Percentiles rank a stretch among this genome's conserved stretches.
phyloP scores from a whole-genome alignment of 192 early-diverging fungal species.

The Coemansia sp. region DNA sequence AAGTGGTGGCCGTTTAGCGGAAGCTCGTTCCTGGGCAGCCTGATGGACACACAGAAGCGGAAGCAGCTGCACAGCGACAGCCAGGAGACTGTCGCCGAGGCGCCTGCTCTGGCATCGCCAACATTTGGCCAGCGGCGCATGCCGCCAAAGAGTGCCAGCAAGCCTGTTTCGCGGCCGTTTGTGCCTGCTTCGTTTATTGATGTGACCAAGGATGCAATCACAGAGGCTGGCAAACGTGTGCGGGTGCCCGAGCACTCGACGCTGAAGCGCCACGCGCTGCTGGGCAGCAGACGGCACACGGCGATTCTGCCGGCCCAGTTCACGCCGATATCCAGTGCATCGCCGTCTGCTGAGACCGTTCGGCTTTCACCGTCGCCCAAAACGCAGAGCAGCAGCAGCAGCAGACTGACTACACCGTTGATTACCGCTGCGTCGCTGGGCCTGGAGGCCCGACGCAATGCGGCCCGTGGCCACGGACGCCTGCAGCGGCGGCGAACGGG shows the following conservation, averaged over 20 bases:
- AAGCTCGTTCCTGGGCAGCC: constrained; percentile 14
- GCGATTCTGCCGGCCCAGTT: neutral
- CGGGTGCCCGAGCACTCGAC: constrained; percentile 6
- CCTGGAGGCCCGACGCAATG: constrained; percentile 26
- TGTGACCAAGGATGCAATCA: constrained; percentile 7
- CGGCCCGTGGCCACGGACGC: constrained; percentile 6
- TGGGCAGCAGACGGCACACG: constrained; percentile 15
- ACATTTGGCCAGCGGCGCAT: constrained; percentile 10
- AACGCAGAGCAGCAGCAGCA: neutral
- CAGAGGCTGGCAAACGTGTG: constrained; percentile 9
- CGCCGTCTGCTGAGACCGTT: constrained; percentile 3
- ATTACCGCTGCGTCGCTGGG: constrained; percentile 36
- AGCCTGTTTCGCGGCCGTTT: constrained; percentile 8
- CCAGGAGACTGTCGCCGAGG: neutral
- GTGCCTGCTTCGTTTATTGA: constrained; percentile 40
- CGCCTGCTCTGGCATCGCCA: neutral
- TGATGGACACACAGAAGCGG: constrained; percentile 3
- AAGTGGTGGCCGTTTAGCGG: constrained; percentile 41
- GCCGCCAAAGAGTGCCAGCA: constrained; percentile 3
- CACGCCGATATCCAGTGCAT: constrained; percentile 1
- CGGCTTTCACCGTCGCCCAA: neutral
- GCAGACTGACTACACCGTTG: constrained; percentile 11
- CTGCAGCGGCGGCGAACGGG: constrained; percentile 8
- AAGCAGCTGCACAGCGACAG: neutral
- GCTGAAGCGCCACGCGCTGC: constrained; percentile 9